Conservation (phyloP, 352 stramenopile species). For the Phytophthora pistaciae region DNA sequence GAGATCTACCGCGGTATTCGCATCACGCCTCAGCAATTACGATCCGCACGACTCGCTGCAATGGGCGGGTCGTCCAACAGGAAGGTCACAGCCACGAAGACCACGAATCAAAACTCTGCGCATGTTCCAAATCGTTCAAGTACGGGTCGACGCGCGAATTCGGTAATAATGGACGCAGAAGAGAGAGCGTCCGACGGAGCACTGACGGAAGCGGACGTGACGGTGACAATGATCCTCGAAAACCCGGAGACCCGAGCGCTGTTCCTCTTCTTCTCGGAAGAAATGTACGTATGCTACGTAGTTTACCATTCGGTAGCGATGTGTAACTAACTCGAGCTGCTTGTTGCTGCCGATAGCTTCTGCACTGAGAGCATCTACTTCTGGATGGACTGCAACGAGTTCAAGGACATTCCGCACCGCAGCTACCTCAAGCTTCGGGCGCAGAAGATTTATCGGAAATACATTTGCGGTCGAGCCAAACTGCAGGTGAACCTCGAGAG, state of each 20-base stretch:
- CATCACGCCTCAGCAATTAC: constrained; percentile 46
- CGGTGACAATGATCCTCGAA: constrained; percentile 66
- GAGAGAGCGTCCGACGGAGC: constrained; percentile 10
- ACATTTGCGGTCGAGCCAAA: constrained; percentile 70
- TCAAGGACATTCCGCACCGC: constrained; percentile 78
- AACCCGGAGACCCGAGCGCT: constrained; percentile 68
- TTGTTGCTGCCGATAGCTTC: constrained; percentile 48
- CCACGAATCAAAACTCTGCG: constrained; percentile 1
- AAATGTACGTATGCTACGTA: constrained; percentile 63
- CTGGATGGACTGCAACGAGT: constrained; percentile 87
- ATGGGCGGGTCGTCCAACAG: constrained; percentile 27
- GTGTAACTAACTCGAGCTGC: constrained; percentile 1
- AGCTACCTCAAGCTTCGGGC: constrained; percentile 80
- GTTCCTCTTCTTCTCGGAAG: constrained; percentile 79
- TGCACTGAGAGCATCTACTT: constrained; percentile 88
- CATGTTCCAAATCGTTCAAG: constrained; percentile 1
- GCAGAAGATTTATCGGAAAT: constrained; percentile 86
- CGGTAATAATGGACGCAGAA: constrained; percentile 12
- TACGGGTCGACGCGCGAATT: constrained; percentile 12
- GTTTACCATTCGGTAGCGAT: not conserved
- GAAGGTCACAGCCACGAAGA: constrained; percentile 4
- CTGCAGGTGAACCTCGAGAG: constrained; percentile 81
- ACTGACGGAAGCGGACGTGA: constrained; percentile 50
- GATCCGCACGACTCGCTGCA: constrained; percentile 33
- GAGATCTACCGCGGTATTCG: constrained; percentile 71